These are phyloP conservation scores for Rubroboletus pulcherrimus DNA, from an alignment of 768 basidiomycete species.

Conservation along the genomic window DNA sequence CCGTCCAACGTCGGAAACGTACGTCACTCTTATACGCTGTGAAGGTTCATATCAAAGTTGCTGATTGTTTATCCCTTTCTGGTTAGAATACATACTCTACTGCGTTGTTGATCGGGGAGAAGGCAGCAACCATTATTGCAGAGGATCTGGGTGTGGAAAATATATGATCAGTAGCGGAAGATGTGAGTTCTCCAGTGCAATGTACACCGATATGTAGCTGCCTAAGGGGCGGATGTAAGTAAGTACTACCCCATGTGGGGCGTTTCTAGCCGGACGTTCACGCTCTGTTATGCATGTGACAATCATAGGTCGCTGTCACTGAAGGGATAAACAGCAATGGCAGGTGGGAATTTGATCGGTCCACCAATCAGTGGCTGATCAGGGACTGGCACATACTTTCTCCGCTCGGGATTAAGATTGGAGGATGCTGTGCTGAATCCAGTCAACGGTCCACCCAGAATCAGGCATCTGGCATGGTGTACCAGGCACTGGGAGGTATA, in stretches of 20 bases:
- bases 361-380: no score
- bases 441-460: neutral
- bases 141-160: slow-evolving; percentile 37
- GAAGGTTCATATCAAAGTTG: neutral
- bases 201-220: no score
- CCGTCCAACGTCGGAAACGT: slow-evolving; percentile 26
- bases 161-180: neutral
- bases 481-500: neutral
- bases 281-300: no score
- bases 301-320: no score
- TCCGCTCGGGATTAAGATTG: neutral
- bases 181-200: no score
- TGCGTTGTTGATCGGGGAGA: slow-evolving; percentile 51
- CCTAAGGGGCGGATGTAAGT: no score
- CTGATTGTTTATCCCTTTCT: neutral
- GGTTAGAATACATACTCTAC: slow-evolving; percentile 41
- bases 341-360: no score
- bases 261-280: no score
- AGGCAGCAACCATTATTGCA: slow-evolving; percentile 56
- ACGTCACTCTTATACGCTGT: neutral
- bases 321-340: no score
- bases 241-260: no score
- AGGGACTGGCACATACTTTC: neutral
- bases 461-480: neutral
- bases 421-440: neutral